Evolutionary conservation across 495 filamentous ascomycete species (phyloP).

Genomic region (Pseudoneurospora amorphoporcata): DNA sequence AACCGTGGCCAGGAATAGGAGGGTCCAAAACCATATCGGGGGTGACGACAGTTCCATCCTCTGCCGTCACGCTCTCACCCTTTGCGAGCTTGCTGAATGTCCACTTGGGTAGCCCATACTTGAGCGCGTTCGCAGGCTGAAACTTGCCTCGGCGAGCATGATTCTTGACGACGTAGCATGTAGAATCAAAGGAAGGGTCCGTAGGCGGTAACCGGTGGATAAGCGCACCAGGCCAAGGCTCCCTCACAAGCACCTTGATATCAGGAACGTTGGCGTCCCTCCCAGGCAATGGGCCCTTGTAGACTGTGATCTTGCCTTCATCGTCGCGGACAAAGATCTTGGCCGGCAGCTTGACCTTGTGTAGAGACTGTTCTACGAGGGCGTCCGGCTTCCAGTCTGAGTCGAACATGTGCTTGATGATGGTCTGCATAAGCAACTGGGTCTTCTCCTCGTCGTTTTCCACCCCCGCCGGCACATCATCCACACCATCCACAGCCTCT

Average conservation of each 20-base stretch:
- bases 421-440: slow-evolving; percentile 42
- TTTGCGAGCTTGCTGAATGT: slow-evolving; percentile 41
- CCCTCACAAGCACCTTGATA: slow-evolving; percentile 62
- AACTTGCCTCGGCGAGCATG: slow-evolving; percentile 75
- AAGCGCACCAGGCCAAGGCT: slow-evolving; percentile 73
- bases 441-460: slow-evolving; percentile 23
- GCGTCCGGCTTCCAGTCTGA: slow-evolving; percentile 64
- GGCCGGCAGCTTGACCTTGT: slow-evolving; percentile 56
- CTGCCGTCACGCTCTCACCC: slow-evolving; percentile 42
- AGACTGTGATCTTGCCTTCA: slow-evolving; percentile 54
- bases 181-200: slow-evolving; percentile 48
- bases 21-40: slow-evolving; percentile 41
- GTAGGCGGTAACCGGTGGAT: slow-evolving; percentile 56
- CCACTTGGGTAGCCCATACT: slow-evolving; percentile 44
- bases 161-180: slow-evolving; percentile 76
- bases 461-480: slow-evolving; percentile 5
- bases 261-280: slow-evolving; percentile 40
- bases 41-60: slow-evolving; percentile 46
- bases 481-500: not conserved
- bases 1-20: slow-evolving; percentile 34
- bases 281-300: slow-evolving; percentile 54
- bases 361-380: slow-evolving; percentile 51
- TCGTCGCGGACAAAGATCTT: slow-evolving; percentile 58
- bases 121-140: slow-evolving; percentile 47
- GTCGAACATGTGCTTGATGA: slow-evolving; percentile 74